Base-by-base conservation (phyloP, 257 asterid genomes). In the Apocynum venetum region DNA sequence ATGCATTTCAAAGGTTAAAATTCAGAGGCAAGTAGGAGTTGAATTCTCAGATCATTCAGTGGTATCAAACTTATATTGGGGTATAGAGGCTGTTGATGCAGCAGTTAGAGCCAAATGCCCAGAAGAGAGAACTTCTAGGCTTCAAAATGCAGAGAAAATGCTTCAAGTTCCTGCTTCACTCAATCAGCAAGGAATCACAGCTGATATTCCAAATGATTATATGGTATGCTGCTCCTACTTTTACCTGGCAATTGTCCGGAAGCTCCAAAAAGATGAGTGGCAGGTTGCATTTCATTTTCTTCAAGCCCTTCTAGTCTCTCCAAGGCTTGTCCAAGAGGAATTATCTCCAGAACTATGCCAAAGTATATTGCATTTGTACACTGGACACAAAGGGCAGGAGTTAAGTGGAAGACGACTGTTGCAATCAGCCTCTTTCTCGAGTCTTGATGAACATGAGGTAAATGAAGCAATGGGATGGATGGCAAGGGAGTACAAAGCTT, bases 101-200 rank as follows among this genome's bases (percentile, higher is more conserved):
- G 93, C 98, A 13, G 47, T 35, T 56, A 61, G 5, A 14, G 78
- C 91, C 2, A 71, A 79, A 71, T 71, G 64, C 55, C 43, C 1
- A 0, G 88, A 88, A 0, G 90, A 86, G 6, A 86, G 79, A 75
- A 46, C 79, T 38, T 44, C 46, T 17, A 81, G 38, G 85, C 88
- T 92, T 36, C 86, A 86, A 52, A 79, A 78, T 61, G 86, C 96
- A 2, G 98, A 94, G 85, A 88, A 77, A 61, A 86, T 91, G 97
- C 97, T 94, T 73, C 98, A 94, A 79, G 81, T 91, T 9, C 98
- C 98, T 2, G 97, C 97, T 0, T 89, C 97, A 5, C 71, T 94
- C 61, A 92, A 92, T 14, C 90, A 84, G 70, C 85, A 82, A 6
- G 95, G 97, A 13, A 73, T 38, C 4, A 94, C 97, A 17, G 80